phyloP scores from a whole-genome alignment of 345 rosid genomes.

The Salix purpurea region DNA sequence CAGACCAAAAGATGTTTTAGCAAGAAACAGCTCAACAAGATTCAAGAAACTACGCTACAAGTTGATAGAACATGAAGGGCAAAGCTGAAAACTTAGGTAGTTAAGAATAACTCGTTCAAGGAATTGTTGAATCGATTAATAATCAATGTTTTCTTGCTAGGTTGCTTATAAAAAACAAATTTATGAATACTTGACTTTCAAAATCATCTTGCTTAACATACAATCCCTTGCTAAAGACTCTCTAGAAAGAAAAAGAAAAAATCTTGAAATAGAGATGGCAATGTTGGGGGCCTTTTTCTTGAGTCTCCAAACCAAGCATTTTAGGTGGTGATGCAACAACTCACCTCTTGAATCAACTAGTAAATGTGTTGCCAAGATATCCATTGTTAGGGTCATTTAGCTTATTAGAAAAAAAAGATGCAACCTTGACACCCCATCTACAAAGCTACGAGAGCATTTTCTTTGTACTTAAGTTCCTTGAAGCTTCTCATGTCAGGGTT shows the following conservation, averaged over 20 bases:
- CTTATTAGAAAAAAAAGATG: no score
- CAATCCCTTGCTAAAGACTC: conserved; percentile 54
- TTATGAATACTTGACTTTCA: not conserved
- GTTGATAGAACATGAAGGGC: not conserved
- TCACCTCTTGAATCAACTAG: no score
- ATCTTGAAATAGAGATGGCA: not conserved
- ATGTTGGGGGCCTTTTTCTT: conserved; percentile 21
- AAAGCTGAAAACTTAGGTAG: not conserved
- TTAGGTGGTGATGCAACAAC: no score
- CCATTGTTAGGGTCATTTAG: no score
- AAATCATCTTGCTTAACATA: not conserved
- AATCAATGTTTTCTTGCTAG: not conserved
- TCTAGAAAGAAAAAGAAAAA: not conserved
- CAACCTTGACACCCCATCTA: no score
- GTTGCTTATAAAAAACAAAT: not conserved
- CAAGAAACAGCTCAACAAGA: not conserved
- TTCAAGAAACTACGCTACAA: not conserved
- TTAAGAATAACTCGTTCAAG: not conserved
- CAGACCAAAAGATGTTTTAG: not conserved
- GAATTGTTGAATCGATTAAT: not conserved
- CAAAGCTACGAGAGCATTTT: no score
- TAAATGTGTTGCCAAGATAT: no score
- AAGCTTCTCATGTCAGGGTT: no score
- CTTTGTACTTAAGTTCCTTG: no score
- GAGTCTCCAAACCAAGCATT: conserved; percentile 23